A percentile compares a stretch with the other conserved stretches of the same genome.
phyloP scores from a whole-genome alignment of 2,329 filamentous ascomycete genomes.

The Fusarium staphyleae region DNA sequence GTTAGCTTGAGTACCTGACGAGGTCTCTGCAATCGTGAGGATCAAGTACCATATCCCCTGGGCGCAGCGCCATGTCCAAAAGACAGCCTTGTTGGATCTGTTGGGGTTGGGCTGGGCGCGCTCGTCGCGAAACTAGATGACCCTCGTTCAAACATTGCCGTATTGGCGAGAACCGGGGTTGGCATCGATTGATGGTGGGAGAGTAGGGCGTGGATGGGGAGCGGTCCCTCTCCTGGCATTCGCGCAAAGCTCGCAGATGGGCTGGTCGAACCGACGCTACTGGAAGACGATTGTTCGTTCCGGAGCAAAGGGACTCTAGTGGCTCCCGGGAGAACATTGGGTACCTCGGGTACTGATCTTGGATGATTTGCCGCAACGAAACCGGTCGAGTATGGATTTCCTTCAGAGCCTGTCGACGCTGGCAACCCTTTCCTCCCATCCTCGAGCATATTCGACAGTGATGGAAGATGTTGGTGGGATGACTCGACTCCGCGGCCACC shows the following conservation, averaged over 20 bases:
- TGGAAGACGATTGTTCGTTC: slow-evolving; percentile 55
- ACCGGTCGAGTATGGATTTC: slow-evolving; percentile 38
- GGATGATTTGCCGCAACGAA: slow-evolving; percentile 44
- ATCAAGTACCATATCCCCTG: slow-evolving; percentile 48
- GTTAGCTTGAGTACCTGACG: slow-evolving; percentile 41
- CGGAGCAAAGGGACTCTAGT: slow-evolving; percentile 50
- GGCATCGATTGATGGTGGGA: slow-evolving; percentile 50
- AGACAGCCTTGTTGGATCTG: slow-evolving; percentile 30
- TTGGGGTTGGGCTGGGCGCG: slow-evolving; percentile 40
- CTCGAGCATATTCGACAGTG: slow-evolving; percentile 58
- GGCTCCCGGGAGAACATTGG: slow-evolving; percentile 41
- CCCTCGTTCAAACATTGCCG: slow-evolving; percentile 32
- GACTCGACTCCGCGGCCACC: slow-evolving; percentile 30
- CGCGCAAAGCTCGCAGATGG: slow-evolving; percentile 48
- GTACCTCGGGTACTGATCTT: slow-evolving; percentile 38
- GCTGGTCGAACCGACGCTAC: slow-evolving; percentile 52
- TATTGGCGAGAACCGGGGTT: slow-evolving; percentile 17
- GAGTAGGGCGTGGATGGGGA: slow-evolving; percentile 63
- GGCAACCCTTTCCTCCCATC: slow-evolving; percentile 38
- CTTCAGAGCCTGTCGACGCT: slow-evolving; percentile 28
- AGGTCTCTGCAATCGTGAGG: slow-evolving; percentile 18
- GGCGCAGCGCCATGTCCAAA: slow-evolving; percentile 37
- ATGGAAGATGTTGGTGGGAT: slow-evolving; percentile 50
- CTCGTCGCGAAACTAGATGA: slow-evolving; percentile 29
- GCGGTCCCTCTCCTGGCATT: slow-evolving; percentile 57